Evolutionary conservation across 2,329 filamentous ascomycete genomes (phyloP), one percentile per base, ranked within the genome.

Genomic region (Colletotrichum aenigma): DNA sequence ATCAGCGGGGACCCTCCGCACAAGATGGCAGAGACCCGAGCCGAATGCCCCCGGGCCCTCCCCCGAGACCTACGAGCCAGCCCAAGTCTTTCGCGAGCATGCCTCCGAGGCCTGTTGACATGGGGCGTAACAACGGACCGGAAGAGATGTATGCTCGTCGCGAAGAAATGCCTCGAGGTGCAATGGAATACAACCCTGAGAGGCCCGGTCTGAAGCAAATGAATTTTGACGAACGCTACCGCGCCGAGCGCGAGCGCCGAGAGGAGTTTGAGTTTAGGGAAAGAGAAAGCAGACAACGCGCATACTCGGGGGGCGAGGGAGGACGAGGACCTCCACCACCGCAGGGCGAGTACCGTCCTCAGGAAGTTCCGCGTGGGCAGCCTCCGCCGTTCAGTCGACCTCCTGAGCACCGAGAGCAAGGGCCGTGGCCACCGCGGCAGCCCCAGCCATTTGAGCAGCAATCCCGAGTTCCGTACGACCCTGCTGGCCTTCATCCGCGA

Each of bases 181-280:
- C 78, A 67, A 78, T 84, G 64, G 90, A 91, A 69, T 91, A 91
- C 79, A 89, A 90, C 75, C 86, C 87, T 0, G 90, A 92, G 61
- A 86, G 88, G 68, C 84, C 85, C 15, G 83, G 85, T 4, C 79
- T 87, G 16, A 87, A 89, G 64, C 81, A 84, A 5, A 83, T 83
- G 67, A 81, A 82, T 4, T 91, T 89, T 77, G 90, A 93, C 72
- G 90, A 91, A 24, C 88, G 89, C 58, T 91, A 87, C 71, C 85
- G 88, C 71, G 82, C 85, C 16, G 89, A 89, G 70, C 85, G 86
- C 60, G 89, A 90, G 65, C 84, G 87, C 32, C 84, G 86, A 69
- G 82, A 85, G 71, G 88, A 88, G 60, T 82, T 83, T 68, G 87
- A 89, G 52, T 81, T 85, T 58, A 82, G 86, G 9, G 86, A 88